Evolutionary conservation across 192 early-diverging fungal species (phyloP), one percentile per base, ranked within the genome.

Genomic region (Podila clonocystis): DNA sequence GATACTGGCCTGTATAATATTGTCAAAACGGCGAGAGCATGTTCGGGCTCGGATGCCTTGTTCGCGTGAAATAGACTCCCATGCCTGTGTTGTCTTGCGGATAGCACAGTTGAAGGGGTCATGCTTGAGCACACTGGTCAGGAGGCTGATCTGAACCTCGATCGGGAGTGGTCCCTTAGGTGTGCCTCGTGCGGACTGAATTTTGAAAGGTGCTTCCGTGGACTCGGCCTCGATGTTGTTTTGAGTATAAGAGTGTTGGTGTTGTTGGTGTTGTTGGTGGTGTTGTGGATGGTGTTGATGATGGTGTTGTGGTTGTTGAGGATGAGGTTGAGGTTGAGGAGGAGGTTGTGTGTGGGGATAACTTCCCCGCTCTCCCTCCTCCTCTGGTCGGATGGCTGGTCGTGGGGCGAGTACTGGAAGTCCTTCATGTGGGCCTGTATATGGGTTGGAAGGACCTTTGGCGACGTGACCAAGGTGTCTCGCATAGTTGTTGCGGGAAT

Each of bases 41-140:
- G 77, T 80, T n/a, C 77, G 50, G 0, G 77, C 77, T 3, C 71
- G 63, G 58, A 80, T 80, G 19, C 71, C 70, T 26, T 80, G 77
- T 24, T 80, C 77, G 29, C 71, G 50, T 0, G 70, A 72, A 15
- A 80, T 80, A n/a, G 45, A 65, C 45, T 80, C 77, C 77, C 77
- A 80, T 11, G 70, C 77, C 34, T 80, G 70, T 2, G 77, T 73
- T 11, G 77, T 80, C 20, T 72, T 72, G 29, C 77, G 77, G 62
- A 80, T 80, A 12, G 77, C 60, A n/a, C 77, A 80, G 34, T 80
- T 80, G 59, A 80, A 80, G 6, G 77, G 77, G 9, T 80, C 77
- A 41, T 80, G 77, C 26, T 63, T 58, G 49, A 80, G 70, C 19
- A 80, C 77, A 26, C 77, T 80, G 2, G 31, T 73, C 59, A 80